Conservation (phyloP, 192 early-diverging fungal genomes). For the Linnemannia zychae region DNA sequence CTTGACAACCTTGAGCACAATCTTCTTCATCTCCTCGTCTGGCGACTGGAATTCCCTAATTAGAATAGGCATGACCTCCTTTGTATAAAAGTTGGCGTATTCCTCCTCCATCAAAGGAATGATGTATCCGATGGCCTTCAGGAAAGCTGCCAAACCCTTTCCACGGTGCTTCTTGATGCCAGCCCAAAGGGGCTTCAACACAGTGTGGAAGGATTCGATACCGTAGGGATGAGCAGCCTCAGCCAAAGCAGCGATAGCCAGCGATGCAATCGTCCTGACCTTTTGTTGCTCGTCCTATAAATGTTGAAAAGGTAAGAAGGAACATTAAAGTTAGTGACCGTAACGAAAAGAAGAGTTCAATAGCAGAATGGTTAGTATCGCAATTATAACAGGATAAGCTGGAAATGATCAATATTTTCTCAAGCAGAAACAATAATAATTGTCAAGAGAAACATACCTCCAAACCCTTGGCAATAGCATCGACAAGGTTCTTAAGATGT, state of each 20-base stretch:
- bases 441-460: constrained; percentile 59
- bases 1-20: constrained; percentile 97
- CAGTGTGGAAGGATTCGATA: constrained; percentile 96
- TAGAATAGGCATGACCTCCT: constrained; percentile 93
- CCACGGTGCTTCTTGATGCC: constrained; percentile 97
- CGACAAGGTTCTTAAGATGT: constrained; percentile 93
- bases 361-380: background rate
- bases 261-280: constrained; percentile 94
- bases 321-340: background rate
- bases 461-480: constrained; percentile 90
- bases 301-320: background rate
- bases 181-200: constrained; percentile 91
- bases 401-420: background rate
- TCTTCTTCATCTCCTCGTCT: constrained; percentile 99
- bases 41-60: constrained; percentile 97
- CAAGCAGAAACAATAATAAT: background rate
- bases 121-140: constrained; percentile 99
- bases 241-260: constrained; percentile 95
- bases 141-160: constrained; percentile 95
- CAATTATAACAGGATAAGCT: background rate
- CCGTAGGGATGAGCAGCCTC: constrained; percentile 99
- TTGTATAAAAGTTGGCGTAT: constrained; percentile 94
- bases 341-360: background rate
- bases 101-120: constrained; percentile 98
- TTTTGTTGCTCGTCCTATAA: constrained; percentile 94